Percentiles rank a stretch among this genome's conserved stretches.
Evolutionary conservation across 169 alveolate species (phyloP).

Genomic region (Eimeria praecox): DNA sequence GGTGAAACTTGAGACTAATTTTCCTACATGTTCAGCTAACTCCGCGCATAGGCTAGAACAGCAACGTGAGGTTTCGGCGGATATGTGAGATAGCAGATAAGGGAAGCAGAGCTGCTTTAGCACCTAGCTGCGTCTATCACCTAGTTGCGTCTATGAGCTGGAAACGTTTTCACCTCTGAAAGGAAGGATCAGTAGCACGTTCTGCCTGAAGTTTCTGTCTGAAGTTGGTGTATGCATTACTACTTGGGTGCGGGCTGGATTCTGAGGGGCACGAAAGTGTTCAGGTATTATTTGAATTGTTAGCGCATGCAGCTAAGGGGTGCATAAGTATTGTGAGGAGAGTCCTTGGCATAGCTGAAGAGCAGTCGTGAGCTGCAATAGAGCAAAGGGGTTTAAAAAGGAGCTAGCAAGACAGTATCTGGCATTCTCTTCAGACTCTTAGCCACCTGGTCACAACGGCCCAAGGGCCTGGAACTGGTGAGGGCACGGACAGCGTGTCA

Average conservation of each 20-base stretch:
- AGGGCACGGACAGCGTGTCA: too few species aligned
- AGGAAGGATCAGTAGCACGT: not conserved
- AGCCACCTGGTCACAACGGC: too few species aligned
- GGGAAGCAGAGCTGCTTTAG: not conserved
- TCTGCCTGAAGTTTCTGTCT: not conserved
- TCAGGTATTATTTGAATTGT: not conserved
- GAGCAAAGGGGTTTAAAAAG: too few species aligned
- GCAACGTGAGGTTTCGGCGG: not conserved
- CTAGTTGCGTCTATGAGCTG: not conserved
- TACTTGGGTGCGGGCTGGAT: not conserved
- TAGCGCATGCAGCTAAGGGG: not conserved
- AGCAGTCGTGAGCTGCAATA: too few species aligned
- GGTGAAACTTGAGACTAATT: not conserved
- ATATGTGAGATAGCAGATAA: not conserved
- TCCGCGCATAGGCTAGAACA: not conserved
- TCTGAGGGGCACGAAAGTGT: not conserved
- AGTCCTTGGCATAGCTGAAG: too few species aligned
- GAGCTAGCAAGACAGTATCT: too few species aligned
- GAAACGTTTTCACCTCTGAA: not conserved
- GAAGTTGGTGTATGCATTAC: not conserved
- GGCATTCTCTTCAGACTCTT: too few species aligned
- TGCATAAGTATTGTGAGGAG: too few species aligned
- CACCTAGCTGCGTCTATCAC: not conserved
- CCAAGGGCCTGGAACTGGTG: too few species aligned
- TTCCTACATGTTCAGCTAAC: not conserved